These are phyloP conservation scores for Hirsutella rhossiliensis DNA, from an alignment of 2,329 filamentous ascomycete genomes.

Conservation along the genomic window DNA sequence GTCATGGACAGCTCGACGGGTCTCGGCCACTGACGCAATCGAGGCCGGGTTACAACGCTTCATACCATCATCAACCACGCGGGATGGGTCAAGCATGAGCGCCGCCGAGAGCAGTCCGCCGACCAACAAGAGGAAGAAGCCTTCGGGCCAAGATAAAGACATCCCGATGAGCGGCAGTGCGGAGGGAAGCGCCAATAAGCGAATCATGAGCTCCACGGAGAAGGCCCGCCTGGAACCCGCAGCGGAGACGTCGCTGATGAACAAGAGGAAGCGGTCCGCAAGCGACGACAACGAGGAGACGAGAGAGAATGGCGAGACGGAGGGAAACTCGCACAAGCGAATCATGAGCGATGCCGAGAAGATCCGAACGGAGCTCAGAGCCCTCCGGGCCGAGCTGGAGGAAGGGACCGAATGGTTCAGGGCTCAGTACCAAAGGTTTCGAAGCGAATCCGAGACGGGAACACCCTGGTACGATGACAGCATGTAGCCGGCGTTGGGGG, in stretches of 20 bases:
- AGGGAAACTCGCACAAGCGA: slow-evolving; percentile 11
- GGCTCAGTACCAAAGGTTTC: slow-evolving; percentile 30
- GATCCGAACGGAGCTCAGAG: slow-evolving; percentile 26
- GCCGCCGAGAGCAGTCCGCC: not conserved
- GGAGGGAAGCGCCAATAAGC: not conserved
- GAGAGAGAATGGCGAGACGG: slow-evolving; percentile 4
- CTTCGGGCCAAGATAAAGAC: slow-evolving; percentile 4
- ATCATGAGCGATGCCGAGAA: slow-evolving; percentile 30
- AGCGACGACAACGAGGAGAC: slow-evolving; percentile 10
- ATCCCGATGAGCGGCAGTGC: not conserved
- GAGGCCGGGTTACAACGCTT: slow-evolving; percentile 2
- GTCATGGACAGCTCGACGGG: not conserved
- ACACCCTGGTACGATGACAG: slow-evolving; percentile 22
- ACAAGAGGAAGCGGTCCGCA: slow-evolving; percentile 19
- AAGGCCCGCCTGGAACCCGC: slow-evolving; percentile 1
- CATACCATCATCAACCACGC: not conserved
- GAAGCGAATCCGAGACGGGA: slow-evolving; percentile 20
- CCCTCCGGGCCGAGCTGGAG: slow-evolving; percentile 31
- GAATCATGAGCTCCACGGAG: not conserved
- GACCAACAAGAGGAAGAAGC: slow-evolving; percentile 11
- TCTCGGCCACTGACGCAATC: slow-evolving; percentile 1
- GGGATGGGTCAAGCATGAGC: not conserved
- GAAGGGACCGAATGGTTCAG: slow-evolving; percentile 34
- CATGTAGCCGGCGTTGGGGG: slow-evolving; percentile 10
- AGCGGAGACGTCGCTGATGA: slow-evolving; percentile 9